Evolutionary conservation across 495 filamentous ascomycete species (phyloP).

Genomic region (Sporormia fimetaria): DNA sequence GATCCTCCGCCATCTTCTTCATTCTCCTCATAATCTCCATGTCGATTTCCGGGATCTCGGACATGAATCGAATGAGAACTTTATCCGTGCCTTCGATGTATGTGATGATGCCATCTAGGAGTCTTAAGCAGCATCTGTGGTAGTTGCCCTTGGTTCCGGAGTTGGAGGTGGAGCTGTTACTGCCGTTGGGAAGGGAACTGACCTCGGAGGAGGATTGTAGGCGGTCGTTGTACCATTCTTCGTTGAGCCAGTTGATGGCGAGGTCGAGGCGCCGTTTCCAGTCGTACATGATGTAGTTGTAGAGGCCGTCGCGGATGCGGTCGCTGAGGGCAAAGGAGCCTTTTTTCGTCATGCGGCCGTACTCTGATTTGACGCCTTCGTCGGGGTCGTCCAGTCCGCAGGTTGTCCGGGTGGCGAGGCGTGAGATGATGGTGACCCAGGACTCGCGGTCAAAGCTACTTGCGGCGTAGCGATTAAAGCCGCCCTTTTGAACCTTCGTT

Average conservation of each 20-base stretch:
- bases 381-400: conserved; percentile 49
- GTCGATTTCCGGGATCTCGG: conserved; percentile 77
- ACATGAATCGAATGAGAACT: conserved; percentile 75
- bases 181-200: neutral
- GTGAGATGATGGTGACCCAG: conserved; percentile 78
- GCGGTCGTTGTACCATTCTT: conserved; percentile 95
- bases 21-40: conserved; percentile 57
- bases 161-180: conserved; percentile 32
- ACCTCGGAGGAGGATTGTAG: conserved; percentile 36
- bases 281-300: conserved; percentile 76
- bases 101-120: conserved; percentile 76
- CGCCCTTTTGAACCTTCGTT: conserved; percentile 37
- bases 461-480: conserved; percentile 74
- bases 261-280: conserved; percentile 78
- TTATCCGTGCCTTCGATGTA: conserved; percentile 84
- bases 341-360: conserved; percentile 3
- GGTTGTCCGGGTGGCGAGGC: conserved; percentile 71
- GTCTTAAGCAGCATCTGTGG: conserved; percentile 62
- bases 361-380: conserved; percentile 41
- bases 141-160: conserved; percentile 46
- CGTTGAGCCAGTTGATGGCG: conserved; percentile 82
- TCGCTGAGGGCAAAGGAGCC: conserved; percentile 41
- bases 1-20: conserved; percentile 74
- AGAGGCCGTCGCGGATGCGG: conserved; percentile 66
- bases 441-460: conserved; percentile 78